Evolutionary conservation across 2,329 filamentous ascomycete species (phyloP).

Genomic region (Fragosphaeria purpurea): DNA sequence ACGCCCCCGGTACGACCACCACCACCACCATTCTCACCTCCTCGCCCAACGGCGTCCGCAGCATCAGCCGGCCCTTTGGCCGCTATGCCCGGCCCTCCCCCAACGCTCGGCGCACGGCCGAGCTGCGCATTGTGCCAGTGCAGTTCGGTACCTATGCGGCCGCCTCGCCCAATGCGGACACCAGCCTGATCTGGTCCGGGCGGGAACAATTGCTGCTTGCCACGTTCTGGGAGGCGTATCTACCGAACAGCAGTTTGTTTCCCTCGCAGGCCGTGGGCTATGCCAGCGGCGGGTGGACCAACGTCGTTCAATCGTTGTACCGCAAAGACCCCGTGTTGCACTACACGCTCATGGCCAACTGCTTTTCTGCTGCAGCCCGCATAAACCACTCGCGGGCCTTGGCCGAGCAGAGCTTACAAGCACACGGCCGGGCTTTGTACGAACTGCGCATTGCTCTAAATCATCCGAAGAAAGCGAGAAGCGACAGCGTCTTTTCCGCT

Average conservation of each 20-base stretch:
- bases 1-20: background rate
- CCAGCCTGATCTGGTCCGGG: constrained; percentile 5
- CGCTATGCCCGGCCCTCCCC: background rate
- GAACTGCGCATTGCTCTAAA: constrained; percentile 11
- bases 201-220: constrained; percentile 9
- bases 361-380: constrained; percentile 10
- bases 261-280: constrained; percentile 5
- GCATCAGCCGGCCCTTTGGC: too few species aligned
- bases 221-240: constrained; percentile 13
- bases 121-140: constrained; percentile 6
- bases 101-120: background rate
- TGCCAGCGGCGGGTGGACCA: constrained; percentile 14
- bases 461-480: constrained; percentile 6
- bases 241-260: constrained; percentile 12
- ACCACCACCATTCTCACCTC: background rate
- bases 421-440: constrained; percentile 13
- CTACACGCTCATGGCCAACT: constrained; percentile 12
- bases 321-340: constrained; percentile 12
- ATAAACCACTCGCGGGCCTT: constrained; percentile 6
- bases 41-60: too few species aligned
- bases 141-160: background rate
- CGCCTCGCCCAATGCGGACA: background rate
- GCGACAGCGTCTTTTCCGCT: constrained; percentile 14
- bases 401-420: constrained; percentile 11
- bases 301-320: constrained; percentile 12